Evolutionary conservation across 2,329 filamentous ascomycete species (phyloP), one percentile per base, ranked within the genome.

Genomic region (Coniochaeta sp.): DNA sequence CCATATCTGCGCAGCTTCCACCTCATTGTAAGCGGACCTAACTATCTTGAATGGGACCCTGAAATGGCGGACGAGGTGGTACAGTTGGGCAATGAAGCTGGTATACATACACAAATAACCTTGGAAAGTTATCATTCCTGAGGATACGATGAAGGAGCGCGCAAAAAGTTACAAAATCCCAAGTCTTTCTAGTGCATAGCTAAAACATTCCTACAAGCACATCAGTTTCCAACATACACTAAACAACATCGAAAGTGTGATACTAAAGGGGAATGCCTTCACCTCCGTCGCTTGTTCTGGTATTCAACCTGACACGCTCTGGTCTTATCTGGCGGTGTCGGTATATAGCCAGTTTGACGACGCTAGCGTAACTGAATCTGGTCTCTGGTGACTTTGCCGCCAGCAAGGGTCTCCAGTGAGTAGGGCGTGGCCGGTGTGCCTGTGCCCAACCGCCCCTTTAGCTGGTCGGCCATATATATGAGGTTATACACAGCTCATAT

Each of bases 121-220:
- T 59, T 47, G 36, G 36, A 38, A 5, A 14, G 36, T 12, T 38
- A 38, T 38, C 36, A 38, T 38, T 38, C 36, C 36, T 38, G 36
- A 38, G 32, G 36, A 38, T 38, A 38, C 36, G 16, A 5, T 38
- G 3, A 38, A 38, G 36, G 16, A 4, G 10, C 36, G 36, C 36
- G 36, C 36, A 38, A 38, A 38, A 5, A 8, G 16, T 38, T 14
- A 38, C 16, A 38, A 17, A 38, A 38, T 38, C 36, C 61, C 14
- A 55, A 62, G n/a, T 64, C 64, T 8, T 24, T 55, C 1, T 63
- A 44, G 17, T 65, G 10, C 36, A 38, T 38, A 38, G 36, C 36
- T 38, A 14, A 17, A 38, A 38, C 12, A 38, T 38, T 38, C 36
- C 36, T 38, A 38, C 16, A 14, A 38, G 6, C 10, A 38, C 36